A percentile compares a stretch with the other conserved stretches of the same genome.
Evolutionary conservation across 495 filamentous ascomycete genomes (phyloP).

Genomic region (Filosporella fistucella): DNA sequence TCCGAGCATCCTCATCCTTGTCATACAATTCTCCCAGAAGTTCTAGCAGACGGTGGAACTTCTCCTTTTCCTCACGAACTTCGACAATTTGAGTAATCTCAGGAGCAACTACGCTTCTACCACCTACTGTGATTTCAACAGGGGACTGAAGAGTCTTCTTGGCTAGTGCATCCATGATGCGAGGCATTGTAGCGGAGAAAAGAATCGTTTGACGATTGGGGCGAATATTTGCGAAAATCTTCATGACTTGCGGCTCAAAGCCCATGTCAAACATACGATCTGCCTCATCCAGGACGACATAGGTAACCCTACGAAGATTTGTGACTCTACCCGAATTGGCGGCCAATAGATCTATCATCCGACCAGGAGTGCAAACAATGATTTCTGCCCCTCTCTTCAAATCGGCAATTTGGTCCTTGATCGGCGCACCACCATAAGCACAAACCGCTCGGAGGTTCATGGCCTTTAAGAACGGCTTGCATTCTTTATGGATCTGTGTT

Average conservation of each 20-base stretch:
- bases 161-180: slow-evolving; percentile 85
- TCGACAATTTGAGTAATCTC: slow-evolving; percentile 96
- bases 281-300: slow-evolving; percentile 93
- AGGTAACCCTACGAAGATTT: slow-evolving; percentile 83
- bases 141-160: slow-evolving; percentile 83
- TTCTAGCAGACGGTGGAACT: slow-evolving; percentile 80
- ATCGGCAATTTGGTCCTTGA: slow-evolving; percentile 96
- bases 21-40: slow-evolving; percentile 84
- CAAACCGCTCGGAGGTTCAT: slow-evolving; percentile 88
- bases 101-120: slow-evolving; percentile 83
- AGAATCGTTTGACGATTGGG: slow-evolving; percentile 90
- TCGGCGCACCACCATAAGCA: slow-evolving; percentile 91
- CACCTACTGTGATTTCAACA: slow-evolving; percentile 89
- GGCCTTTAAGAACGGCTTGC: slow-evolving; percentile 88
- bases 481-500: slow-evolving; percentile 90
- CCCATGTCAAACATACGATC: slow-evolving; percentile 99
- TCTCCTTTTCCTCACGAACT: slow-evolving; percentile 75
- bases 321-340: slow-evolving; percentile 91
- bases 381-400: slow-evolving; percentile 94
- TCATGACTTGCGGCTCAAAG: slow-evolving; percentile 97
- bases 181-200: slow-evolving; percentile 96
- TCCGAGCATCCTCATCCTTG: slow-evolving; percentile 81
- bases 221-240: slow-evolving; percentile 85
- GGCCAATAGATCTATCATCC: slow-evolving; percentile 91
- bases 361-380: slow-evolving; percentile 92